A percentile compares a stretch with the other conserved stretches of the same genome.
Evolutionary conservation across 352 stramenopile genomes (phyloP).

Genomic region (Phytophthora agathidicida): DNA sequence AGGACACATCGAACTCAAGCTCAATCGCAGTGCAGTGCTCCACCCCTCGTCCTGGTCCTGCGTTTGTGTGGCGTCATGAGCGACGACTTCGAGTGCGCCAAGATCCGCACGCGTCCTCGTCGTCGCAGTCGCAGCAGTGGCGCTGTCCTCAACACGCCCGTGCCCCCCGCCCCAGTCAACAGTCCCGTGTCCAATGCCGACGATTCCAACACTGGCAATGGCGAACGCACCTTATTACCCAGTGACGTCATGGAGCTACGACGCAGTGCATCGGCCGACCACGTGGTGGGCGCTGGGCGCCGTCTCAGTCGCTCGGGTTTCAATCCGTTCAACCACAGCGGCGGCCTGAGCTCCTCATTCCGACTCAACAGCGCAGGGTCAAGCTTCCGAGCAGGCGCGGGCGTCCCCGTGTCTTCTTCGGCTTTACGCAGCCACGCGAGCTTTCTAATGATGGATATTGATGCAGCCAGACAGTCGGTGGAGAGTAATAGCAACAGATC

Average conservation of each 20-base stretch:
- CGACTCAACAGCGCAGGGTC: conserved; percentile 31
- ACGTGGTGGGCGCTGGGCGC: conserved; percentile 18
- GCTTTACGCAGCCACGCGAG: conserved; percentile 44
- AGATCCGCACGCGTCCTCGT: conserved; percentile 27
- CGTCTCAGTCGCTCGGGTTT: conserved; percentile 41
- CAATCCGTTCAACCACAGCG: conserved; percentile 29
- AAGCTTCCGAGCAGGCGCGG: conserved; percentile 29
- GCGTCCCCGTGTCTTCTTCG: conserved; percentile 35
- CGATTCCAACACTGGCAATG: conserved; percentile 1
- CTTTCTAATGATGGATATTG: conserved; percentile 64
- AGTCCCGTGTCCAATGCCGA: neutral
- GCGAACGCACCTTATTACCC: conserved; percentile 30
- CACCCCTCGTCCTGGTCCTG: conserved; percentile 3
- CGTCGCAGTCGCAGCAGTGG: conserved; percentile 79
- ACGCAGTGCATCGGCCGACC: conserved; percentile 45
- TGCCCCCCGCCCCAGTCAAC: conserved; percentile 43
- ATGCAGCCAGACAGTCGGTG: conserved; percentile 45
- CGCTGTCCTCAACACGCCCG: conserved; percentile 88
- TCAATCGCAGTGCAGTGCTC: neutral
- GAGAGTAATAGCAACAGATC: conserved; percentile 18
- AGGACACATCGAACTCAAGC: conserved; percentile 25
- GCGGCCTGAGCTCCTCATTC: conserved; percentile 28
- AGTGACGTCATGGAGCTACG: conserved; percentile 46
- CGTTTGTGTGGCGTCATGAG: conserved; percentile 23
- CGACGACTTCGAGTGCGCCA: conserved; percentile 25